phyloP scores from a whole-genome alignment of 805 yeast genomes.

The Candida gorgasii region DNA sequence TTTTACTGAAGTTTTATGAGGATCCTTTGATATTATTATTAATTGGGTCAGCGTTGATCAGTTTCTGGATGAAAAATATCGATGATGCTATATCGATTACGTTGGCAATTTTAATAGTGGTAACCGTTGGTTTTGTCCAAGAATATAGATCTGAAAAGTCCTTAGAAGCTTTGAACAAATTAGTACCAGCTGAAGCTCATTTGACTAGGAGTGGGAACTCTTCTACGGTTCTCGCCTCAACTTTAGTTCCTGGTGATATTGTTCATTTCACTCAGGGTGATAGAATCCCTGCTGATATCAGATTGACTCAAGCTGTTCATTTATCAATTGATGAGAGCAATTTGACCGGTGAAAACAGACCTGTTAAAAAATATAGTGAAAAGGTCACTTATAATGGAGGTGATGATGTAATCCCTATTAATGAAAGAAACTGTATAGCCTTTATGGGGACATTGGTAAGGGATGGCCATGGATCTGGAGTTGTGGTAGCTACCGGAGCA shows the following conservation, averaged over 20 bases:
- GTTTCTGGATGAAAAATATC: constrained; percentile 91
- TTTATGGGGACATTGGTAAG: constrained; percentile 97
- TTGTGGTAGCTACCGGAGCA: constrained; percentile 87
- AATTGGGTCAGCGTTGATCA: constrained; percentile 85
- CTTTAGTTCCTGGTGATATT: constrained; percentile 93
- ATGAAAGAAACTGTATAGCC: constrained; percentile 76
- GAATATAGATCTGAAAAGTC: constrained; percentile 96
- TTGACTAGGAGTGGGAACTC: constrained; percentile 79
- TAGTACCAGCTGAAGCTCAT: constrained; percentile 97
- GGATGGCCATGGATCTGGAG: constrained; percentile 92
- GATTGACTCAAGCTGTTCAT: constrained; percentile 77
- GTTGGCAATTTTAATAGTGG: constrained; percentile 88
- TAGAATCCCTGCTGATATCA: constrained; percentile 92
- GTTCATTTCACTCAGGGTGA: constrained; percentile 92
- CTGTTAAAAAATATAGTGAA: constrained; percentile 67
- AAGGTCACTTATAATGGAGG: constrained; percentile 10
- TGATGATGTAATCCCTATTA: constrained; percentile 50
- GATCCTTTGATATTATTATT: constrained; percentile 88
- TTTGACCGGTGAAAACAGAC: constrained; percentile 92
- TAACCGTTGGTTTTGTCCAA: constrained; percentile 95
- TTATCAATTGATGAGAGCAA: constrained; percentile 89
- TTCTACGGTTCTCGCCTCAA: constrained; percentile 80
- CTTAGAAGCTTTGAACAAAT: constrained; percentile 83
- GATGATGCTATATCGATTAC: constrained; percentile 96
- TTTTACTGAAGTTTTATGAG: constrained; percentile 76